Evolutionary conservation across 2,329 filamentous ascomycete genomes (phyloP).

Genomic region (Pseudogymnoascus sp.): DNA sequence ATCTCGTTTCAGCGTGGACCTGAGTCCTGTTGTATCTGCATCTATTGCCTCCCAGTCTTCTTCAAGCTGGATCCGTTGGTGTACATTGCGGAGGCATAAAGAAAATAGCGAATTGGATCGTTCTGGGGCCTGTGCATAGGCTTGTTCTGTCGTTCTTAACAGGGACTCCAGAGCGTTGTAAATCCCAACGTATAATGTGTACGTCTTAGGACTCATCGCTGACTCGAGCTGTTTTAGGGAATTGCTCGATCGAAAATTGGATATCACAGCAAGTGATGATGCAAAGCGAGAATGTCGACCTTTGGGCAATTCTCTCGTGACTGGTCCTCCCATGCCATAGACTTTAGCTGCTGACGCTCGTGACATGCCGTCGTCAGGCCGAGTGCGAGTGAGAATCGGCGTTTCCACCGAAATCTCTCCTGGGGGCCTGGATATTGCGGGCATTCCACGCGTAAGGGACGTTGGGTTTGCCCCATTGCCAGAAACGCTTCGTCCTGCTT

Average conservation of each 20-base stretch:
- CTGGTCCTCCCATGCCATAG: background rate
- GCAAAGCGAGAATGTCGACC: background rate
- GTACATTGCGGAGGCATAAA: slow-evolving; percentile 43
- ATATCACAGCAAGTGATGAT: background rate
- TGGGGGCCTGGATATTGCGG: slow-evolving; percentile 12
- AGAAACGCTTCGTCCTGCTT: background rate
- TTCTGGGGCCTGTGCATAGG: background rate
- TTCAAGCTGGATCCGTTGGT: slow-evolving; percentile 40
- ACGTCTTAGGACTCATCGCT: slow-evolving; percentile 12
- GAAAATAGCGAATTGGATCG: slow-evolving; percentile 35
- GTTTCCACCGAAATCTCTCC: slow-evolving; percentile 28
- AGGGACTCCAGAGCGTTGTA: slow-evolving; percentile 39
- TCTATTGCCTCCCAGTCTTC: slow-evolving; percentile 36
- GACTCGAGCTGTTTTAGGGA: background rate
- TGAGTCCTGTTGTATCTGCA: slow-evolving; percentile 32
- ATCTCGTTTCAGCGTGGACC: slow-evolving; percentile 29
- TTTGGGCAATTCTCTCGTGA: background rate
- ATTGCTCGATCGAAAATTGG: background rate
- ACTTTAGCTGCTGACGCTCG: background rate
- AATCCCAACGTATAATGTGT: slow-evolving; percentile 38
- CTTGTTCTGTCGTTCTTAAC: slow-evolving; percentile 29
- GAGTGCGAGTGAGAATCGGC: slow-evolving; percentile 24
- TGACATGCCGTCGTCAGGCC: background rate
- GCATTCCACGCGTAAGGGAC: background rate
- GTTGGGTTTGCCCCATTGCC: background rate